Evolutionary conservation across 2,329 filamentous ascomycete genomes (phyloP).

Genomic region (Ophiostoma himal-ulmi): DNA sequence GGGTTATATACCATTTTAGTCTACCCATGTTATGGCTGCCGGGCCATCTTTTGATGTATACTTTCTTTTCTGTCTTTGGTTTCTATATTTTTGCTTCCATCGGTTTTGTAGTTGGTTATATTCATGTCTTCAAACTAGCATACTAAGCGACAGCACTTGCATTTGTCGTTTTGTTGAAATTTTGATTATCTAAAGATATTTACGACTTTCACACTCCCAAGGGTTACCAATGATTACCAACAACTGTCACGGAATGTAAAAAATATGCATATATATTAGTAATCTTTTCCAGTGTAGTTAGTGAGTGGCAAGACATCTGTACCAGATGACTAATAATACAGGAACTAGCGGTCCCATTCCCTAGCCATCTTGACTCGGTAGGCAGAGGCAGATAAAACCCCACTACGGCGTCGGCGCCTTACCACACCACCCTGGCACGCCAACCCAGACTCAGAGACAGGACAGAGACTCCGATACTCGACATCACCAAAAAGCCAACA

Average conservation of each 20-base stretch:
- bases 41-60: not conserved
- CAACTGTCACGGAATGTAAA: not conserved
- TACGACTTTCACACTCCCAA: not conserved
- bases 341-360: not conserved
- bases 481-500: not conserved
- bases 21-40: not conserved
- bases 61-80: not conserved
- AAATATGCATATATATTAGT: not conserved
- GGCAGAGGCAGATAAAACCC: slow-evolving; percentile 15
- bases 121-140: not conserved
- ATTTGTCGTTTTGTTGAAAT: not conserved
- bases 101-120: not conserved
- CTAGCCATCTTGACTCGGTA: slow-evolving; percentile 11
- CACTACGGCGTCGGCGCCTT: slow-evolving; percentile 17
- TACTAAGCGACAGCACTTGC: not conserved
- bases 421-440: not conserved
- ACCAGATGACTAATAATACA: not conserved
- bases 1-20: slow-evolving; percentile 8
- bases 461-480: not conserved
- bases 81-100: not conserved
- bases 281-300: not conserved
- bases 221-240: not conserved
- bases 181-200: too few relatives aligned
- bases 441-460: not conserved
- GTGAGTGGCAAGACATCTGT: not conserved